phyloP scores from a whole-genome alignment of 768 basidiomycete genomes.

The Leccinum longicurvipes region DNA sequence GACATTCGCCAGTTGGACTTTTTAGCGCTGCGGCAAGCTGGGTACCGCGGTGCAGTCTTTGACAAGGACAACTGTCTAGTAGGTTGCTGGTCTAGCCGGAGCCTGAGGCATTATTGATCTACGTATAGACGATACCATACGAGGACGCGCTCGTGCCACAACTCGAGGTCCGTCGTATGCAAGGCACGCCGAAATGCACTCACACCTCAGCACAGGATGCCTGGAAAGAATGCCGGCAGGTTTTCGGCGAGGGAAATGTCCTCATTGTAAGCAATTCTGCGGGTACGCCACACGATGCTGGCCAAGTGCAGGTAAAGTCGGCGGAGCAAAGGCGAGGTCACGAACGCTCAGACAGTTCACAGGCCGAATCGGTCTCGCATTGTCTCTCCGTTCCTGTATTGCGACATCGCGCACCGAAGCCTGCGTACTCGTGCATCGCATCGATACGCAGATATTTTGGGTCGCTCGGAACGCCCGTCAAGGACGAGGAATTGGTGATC shows the following conservation, averaged over 20 bases:
- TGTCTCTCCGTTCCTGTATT: conserved; percentile 82
- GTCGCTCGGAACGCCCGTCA: conserved; percentile 51
- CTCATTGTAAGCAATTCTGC: conserved; percentile 95
- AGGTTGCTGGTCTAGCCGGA: conserved; percentile 22
- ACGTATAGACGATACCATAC: conserved; percentile 71
- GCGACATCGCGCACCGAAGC: conserved; percentile 73
- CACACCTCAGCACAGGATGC: conserved; percentile 46
- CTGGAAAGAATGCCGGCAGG: conserved; percentile 68
- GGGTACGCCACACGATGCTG: conserved; percentile 73
- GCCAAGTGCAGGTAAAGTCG: conserved; percentile 69
- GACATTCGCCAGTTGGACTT: conserved; percentile 88
- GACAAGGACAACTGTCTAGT: conserved; percentile 99
- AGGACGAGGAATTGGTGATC: conserved; percentile 65
- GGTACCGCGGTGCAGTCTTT: conserved; percentile 88
- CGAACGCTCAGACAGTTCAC: background rate
- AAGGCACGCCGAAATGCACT: background rate
- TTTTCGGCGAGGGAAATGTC: conserved; percentile 76
- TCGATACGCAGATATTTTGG: conserved; percentile 76
- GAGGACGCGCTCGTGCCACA: conserved; percentile 74
- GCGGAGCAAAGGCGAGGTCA: background rate
- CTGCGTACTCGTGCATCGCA: conserved; percentile 70
- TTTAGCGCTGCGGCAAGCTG: conserved; percentile 61
- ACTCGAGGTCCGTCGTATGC: conserved; percentile 50
- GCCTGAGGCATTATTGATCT: background rate
- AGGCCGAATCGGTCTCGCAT: conserved; percentile 86